Evolutionary conservation across 139 green algal genomes (phyloP), one percentile per base, ranked within the genome.

Genomic region (Ettlia oleoabundans): DNA sequence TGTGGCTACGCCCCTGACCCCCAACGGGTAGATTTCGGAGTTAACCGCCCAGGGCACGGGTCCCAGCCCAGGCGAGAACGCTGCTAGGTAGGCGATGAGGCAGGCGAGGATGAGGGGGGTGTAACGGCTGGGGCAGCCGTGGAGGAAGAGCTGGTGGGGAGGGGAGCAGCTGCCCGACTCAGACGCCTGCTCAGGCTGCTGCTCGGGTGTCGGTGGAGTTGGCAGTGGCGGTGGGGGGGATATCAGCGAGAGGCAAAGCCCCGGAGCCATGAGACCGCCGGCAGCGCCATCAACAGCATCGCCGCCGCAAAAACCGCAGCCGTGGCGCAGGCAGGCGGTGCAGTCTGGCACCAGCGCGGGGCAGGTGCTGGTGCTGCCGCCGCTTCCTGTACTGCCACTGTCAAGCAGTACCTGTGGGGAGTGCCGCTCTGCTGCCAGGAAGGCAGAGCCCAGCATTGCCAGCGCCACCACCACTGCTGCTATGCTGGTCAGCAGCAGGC

Each of bases 31-130:
- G 68, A 96, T 94, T 53, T 96, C 92, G 3, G 89, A 77, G 55
- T 94, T 94, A 21, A 96, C 85, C 1, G 92, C 90, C 93, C 93
- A 96, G 10, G 93, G 92, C 40, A 96, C 88, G 1, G 93, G 93
- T 1, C 91, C 88, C 83, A 96, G 82, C 62, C 93, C 93, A 2
- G 92, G 90, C 15, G 88, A 86, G 87, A 96, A 96, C 0, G 86
- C 85, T 38, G 86, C 74, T 41, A 96, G 82, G 76, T 96, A 96
- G 28, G 87, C 35, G 67, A 92, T 66, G 52, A 95, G 78, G 22
- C 82, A 79, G 2, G n/a, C 65, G 0, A 95, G 68, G 19, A 92
- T 78, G 28, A 86, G 76, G 22, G 30, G 43, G 4, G 82, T 84
- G 79, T 92, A 92, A 28, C 69, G 51, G 81, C 80, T 90, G 9